Conservation (phyloP, 108 stramenopile genomes). For the Nitzschia palea region DNA sequence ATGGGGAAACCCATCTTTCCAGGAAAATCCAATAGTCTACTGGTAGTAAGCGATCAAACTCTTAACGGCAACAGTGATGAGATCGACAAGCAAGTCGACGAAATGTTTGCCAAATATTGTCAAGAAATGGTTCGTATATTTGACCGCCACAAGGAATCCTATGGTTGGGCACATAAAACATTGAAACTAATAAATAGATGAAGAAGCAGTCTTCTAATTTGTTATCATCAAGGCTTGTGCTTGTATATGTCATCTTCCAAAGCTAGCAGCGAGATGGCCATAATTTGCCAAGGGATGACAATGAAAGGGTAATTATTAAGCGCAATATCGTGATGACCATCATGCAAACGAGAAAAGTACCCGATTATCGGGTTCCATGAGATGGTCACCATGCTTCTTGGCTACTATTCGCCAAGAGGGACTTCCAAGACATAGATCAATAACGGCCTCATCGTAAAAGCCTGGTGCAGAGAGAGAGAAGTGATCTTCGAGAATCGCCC, state of each 20-base stretch:
- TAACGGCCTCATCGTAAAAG: constrained; percentile 70
- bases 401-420: constrained; percentile 36
- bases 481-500: constrained; percentile 41
- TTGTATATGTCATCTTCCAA: too few relatives aligned
- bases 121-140: constrained; percentile 76
- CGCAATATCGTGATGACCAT: too few relatives aligned
- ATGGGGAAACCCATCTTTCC: constrained; percentile 78
- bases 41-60: constrained; percentile 2
- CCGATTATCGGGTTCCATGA: constrained; percentile 44
- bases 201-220: background rate
- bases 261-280: too few relatives aligned
- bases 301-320: too few relatives aligned
- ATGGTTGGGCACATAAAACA: constrained; percentile 89
- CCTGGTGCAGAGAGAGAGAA: constrained; percentile 47
- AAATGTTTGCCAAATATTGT: constrained; percentile 83
- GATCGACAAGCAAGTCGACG: constrained; percentile 56
- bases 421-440: constrained; percentile 42
- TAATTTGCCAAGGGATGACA: too few relatives aligned
- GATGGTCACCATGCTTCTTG: constrained; percentile 35
- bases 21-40: background rate
- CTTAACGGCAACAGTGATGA: background rate
- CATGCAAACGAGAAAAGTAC: constrained; percentile 40
- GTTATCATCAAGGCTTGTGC: background rate
- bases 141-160: constrained; percentile 84
- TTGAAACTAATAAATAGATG: constrained; percentile 14